Evolutionary conservation across 306 rosid genomes (phyloP).

Genomic region (Senna siamea): DNA sequence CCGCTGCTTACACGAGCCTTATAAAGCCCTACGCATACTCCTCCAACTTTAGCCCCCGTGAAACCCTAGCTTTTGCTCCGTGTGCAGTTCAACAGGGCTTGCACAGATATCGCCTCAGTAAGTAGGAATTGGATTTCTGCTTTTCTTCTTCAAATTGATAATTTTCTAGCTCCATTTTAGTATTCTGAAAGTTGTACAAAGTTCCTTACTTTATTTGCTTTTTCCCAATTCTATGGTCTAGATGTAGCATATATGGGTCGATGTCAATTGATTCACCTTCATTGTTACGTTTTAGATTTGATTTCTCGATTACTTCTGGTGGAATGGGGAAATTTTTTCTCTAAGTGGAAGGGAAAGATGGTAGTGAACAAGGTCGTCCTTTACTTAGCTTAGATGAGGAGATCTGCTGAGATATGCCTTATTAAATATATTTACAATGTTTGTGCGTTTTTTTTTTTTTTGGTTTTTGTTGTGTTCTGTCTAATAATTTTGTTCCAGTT

Average conservation of each 20-base stretch:
- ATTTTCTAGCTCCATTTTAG: not conserved
- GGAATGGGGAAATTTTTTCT: not conserved
- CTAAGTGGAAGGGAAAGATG: not conserved
- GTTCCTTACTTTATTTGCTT: not conserved
- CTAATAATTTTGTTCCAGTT: not conserved
- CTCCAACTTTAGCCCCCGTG: not conserved
- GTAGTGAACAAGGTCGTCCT: not conserved
- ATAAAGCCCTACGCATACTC: conserved; percentile 45
- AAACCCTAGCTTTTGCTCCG: conserved; percentile 31
- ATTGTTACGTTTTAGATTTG: not conserved
- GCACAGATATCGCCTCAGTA: conserved; percentile 25
- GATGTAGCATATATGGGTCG: not conserved
- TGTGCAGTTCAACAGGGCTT: not conserved
- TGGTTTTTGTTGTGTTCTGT: not conserved
- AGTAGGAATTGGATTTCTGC: not conserved
- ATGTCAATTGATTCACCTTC: not conserved
- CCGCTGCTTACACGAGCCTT: not conserved
- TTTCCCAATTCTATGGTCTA: not conserved
- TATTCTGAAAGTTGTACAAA: not conserved
- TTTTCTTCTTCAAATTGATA: not conserved
- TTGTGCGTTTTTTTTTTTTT: not conserved
- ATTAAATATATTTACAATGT: not conserved
- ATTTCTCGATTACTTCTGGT: not conserved
- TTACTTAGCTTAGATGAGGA: not conserved
- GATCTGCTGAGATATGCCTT: not conserved